Percentiles rank a stretch among this genome's conserved stretches.
Evolutionary conservation across 768 basidiomycete genomes (phyloP).

Genomic region (Crucibulum laeve): DNA sequence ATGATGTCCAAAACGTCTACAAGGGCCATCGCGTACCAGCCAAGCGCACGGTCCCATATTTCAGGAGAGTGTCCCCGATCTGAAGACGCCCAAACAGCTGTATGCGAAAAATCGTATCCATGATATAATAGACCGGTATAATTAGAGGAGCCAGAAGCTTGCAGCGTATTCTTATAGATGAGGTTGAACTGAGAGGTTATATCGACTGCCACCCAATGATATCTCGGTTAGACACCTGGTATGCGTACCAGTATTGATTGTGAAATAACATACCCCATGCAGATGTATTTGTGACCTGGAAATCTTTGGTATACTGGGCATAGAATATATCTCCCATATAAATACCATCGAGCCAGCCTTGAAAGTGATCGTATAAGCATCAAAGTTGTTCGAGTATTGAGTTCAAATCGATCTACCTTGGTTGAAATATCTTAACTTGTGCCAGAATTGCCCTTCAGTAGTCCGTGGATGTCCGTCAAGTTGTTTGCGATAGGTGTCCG

Average conservation of each 20-base stretch:
- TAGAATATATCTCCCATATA: constrained; percentile 44
- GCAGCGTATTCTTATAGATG: constrained; percentile 37
- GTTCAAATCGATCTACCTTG: constrained; percentile 25
- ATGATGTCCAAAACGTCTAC: constrained; percentile 39
- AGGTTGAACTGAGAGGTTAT: constrained; percentile 36
- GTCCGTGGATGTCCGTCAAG: constrained; percentile 38
- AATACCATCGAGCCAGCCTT: constrained; percentile 40
- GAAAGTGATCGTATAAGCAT: neutral
- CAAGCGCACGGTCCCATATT: constrained; percentile 44
- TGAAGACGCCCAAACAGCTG: constrained; percentile 35
- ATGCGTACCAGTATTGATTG: too few species aligned
- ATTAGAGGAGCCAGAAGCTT: constrained; percentile 28
- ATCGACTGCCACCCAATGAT: too few species aligned
- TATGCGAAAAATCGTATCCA: constrained; percentile 42
- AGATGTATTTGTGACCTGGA: constrained; percentile 27
- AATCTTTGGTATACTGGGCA: constrained; percentile 29
- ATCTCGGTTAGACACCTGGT: too few species aligned
- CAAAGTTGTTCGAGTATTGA: neutral
- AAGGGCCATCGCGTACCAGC: constrained; percentile 44
- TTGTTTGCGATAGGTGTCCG: constrained; percentile 31
- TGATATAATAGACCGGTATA: constrained; percentile 41
- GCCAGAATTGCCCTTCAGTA: constrained; percentile 41
- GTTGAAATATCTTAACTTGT: constrained; percentile 34
- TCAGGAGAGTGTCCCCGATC: constrained; percentile 43
- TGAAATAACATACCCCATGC: constrained; percentile 31